A percentile compares a stretch with the other conserved stretches of the same genome.
These are phyloP conservation scores for Suillus cothurnatus DNA, from an alignment of 768 basidiomycete species.

Conservation along the genomic window DNA sequence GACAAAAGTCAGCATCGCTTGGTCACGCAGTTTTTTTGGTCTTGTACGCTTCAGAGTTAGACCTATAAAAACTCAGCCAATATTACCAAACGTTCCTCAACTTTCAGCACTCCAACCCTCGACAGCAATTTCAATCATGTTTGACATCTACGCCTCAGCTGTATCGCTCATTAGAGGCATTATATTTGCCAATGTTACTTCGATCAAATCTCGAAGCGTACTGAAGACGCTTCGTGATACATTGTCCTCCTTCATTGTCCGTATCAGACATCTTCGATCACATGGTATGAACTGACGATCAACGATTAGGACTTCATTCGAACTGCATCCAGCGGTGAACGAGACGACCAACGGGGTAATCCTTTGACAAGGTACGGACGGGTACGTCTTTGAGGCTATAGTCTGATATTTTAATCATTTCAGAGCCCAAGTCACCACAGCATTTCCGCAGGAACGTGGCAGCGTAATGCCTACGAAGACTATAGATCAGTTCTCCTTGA, in stretches of 20 bases:
- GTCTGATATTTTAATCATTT: background rate
- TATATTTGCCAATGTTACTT: slow-evolving; percentile 17
- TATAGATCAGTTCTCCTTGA: slow-evolving; percentile 24
- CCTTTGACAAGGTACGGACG: slow-evolving; percentile 19
- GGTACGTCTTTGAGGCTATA: background rate
- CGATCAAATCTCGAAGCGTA: slow-evolving; percentile 12
- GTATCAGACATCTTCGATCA: slow-evolving; percentile 1
- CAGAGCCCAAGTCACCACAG: slow-evolving; percentile 18
- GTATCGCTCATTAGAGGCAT: slow-evolving; percentile 17
- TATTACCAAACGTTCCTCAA: background rate
- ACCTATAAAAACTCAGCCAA: slow-evolving; percentile 1
- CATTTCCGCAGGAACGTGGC: slow-evolving; percentile 21
- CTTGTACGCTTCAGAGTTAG: background rate
- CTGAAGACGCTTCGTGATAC: slow-evolving; percentile 10
- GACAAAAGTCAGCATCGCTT: background rate
- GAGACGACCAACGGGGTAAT: slow-evolving; percentile 11
- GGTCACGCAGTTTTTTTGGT: no score
- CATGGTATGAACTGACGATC: background rate
- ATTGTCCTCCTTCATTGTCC: slow-evolving; percentile 11
- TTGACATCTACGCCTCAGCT: slow-evolving; percentile 16
- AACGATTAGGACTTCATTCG: slow-evolving; percentile 11
- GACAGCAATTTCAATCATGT: slow-evolving; percentile 12
- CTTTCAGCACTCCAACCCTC: background rate
- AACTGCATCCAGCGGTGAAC: background rate
- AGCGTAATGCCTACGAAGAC: slow-evolving; percentile 21